phyloP scores from a whole-genome alignment of 768 basidiomycete genomes.

The Boletus insuetus region DNA sequence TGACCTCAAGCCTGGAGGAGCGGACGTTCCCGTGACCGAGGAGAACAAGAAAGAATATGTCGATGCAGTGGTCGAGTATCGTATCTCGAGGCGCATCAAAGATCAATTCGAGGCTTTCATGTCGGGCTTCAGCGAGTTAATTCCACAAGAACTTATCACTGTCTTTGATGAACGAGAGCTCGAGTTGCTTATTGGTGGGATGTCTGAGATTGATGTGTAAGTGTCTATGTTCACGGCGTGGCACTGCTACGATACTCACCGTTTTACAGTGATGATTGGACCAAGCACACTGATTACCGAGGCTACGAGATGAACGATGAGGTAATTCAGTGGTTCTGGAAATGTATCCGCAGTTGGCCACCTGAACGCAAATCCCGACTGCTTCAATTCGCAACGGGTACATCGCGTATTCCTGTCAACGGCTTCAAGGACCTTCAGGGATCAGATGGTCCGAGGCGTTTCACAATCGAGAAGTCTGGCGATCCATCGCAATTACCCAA shows the following conservation, averaged over 20 bases:
- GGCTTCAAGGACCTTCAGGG: slow-evolving; percentile 99
- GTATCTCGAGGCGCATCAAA: slow-evolving; percentile 94
- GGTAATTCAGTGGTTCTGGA: slow-evolving; percentile 99
- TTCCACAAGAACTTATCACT: slow-evolving; percentile 95
- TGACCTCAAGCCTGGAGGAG: slow-evolving; percentile 88
- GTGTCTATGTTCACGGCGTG: slow-evolving; percentile 30
- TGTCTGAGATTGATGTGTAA: slow-evolving; percentile 99
- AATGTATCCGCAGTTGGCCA: slow-evolving; percentile 96
- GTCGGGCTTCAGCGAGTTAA: slow-evolving; percentile 99
- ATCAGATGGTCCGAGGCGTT: slow-evolving; percentile 93
- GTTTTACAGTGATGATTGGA: slow-evolving; percentile 83
- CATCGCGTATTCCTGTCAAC: slow-evolving; percentile 95
- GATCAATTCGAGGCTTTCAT: slow-evolving; percentile 99
- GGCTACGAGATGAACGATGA: slow-evolving; percentile 95
- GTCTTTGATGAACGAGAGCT: slow-evolving; percentile 99
- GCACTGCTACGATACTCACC: neutral
- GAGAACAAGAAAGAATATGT: slow-evolving; percentile 99
- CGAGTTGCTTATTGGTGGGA: slow-evolving; percentile 95
- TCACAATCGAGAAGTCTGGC: slow-evolving; percentile 98
- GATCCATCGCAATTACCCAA: slow-evolving; percentile 96
- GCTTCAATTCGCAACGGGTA: slow-evolving; percentile 95
- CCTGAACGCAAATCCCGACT: slow-evolving; percentile 96
- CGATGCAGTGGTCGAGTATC: slow-evolving; percentile 91
- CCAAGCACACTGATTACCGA: slow-evolving; percentile 98
- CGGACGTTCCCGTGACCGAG: slow-evolving; percentile 83